Percentiles rank a stretch among this genome's conserved stretches.
Conservation (phyloP, 148 eudicot species). For the Nyssa sinensis region DNA sequence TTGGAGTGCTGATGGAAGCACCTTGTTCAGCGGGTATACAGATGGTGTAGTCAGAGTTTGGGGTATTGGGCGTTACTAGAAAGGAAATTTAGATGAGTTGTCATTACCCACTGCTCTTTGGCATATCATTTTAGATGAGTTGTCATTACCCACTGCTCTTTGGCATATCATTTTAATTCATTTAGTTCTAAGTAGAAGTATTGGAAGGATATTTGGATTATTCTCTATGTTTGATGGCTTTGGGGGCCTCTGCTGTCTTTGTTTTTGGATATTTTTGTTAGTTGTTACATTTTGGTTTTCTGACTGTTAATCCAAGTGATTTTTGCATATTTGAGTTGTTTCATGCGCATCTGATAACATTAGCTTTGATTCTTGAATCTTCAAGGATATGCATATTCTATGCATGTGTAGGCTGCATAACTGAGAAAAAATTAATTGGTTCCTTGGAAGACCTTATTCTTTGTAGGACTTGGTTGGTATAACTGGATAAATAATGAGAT, state of each 20-base stretch:
- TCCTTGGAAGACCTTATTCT: too few species aligned
- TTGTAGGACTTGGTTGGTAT: too few species aligned
- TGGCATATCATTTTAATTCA: background rate
- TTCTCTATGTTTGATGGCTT: background rate
- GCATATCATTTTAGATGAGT: background rate
- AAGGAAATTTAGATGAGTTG: background rate
- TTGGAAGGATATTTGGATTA: background rate
- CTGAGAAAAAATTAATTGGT: too few species aligned
- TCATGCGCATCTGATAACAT: too few species aligned
- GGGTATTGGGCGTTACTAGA: constrained; percentile 35
- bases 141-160: background rate
- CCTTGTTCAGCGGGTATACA: constrained; percentile 48
- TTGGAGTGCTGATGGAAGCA: constrained; percentile 51
- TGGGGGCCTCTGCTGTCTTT: background rate
- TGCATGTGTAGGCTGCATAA: too few species aligned
- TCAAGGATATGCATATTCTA: too few species aligned
- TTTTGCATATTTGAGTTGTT: background rate
- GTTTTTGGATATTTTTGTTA: background rate
- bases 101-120: background rate
- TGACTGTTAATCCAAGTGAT: background rate
- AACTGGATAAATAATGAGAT: too few species aligned
- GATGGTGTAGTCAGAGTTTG: constrained; percentile 46
- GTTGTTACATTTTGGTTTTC: background rate
- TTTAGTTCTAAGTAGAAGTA: background rate
- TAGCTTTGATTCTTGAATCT: too few species aligned